Evolutionary conservation across 768 basidiomycete genomes (phyloP).

Genomic region (Kwoniella newhampshirensis): DNA sequence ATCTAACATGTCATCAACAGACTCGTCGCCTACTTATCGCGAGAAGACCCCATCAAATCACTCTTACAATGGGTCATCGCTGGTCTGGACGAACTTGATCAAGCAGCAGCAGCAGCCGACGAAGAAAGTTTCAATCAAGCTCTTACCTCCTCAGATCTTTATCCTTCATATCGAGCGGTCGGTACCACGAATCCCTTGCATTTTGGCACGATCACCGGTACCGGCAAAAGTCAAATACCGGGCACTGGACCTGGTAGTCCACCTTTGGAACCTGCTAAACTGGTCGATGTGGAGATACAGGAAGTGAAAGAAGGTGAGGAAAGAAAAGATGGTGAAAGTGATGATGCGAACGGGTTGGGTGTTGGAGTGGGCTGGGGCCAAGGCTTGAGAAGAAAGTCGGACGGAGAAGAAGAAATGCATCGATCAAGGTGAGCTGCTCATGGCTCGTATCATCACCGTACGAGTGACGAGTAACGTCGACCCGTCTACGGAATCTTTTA

Average conservation of each 20-base stretch:
- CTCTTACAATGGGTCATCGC: conserved; percentile 50
- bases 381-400: conserved; percentile 19
- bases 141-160: conserved; percentile 17
- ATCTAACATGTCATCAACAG: too few species aligned
- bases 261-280: conserved; percentile 32
- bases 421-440: conserved; percentile 34
- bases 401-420: conserved; percentile 28
- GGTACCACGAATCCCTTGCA: too few species aligned
- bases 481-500: too few species aligned
- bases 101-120: conserved; percentile 38
- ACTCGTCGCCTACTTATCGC: conserved; percentile 42
- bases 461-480: too few species aligned
- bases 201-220: too few species aligned
- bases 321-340: conserved; percentile 4
- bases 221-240: conserved; percentile 5
- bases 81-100: conserved; percentile 50
- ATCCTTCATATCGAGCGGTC: conserved; percentile 22
- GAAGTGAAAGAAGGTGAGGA: conserved; percentile 2
- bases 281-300: conserved; percentile 1
- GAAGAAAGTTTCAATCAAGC: conserved; percentile 16
- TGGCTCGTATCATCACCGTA: too few species aligned
- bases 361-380: conserved; percentile 25
- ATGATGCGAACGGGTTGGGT: conserved; percentile 3
- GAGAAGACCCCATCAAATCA: conserved; percentile 37
- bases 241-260: conserved; percentile 29